Conservation (phyloP, 768 basidiomycete species). For the Sutorius australiensis region DNA sequence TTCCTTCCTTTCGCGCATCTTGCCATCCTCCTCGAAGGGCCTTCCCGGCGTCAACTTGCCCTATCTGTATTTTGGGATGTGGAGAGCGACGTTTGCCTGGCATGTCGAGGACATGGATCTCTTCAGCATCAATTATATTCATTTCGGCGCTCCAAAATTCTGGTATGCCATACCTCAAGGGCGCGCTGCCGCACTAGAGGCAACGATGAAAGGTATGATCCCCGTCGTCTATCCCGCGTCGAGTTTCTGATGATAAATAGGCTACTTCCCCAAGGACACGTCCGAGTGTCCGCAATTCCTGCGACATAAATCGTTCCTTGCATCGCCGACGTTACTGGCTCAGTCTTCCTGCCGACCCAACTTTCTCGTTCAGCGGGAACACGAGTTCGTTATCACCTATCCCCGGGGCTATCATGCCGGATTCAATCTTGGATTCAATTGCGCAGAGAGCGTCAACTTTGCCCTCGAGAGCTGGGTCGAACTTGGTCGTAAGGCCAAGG, state of each 20-base stretch:
- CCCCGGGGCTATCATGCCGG: conserved; percentile 96
- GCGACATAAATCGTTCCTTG: conserved; percentile 93
- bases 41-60: conserved; percentile 96
- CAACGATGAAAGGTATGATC: conserved; percentile 75
- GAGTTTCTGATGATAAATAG: conserved; percentile 36
- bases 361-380: conserved; percentile 83
- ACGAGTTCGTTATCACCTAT: conserved; percentile 96
- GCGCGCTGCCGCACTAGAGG: conserved; percentile 77
- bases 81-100: conserved; percentile 98
- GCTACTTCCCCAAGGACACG: conserved; percentile 86
- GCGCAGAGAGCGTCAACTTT: conserved; percentile 96
- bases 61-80: conserved; percentile 99
- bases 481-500: conserved; percentile 75
- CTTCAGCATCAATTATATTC: conserved; percentile 98
- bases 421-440: conserved; percentile 94
- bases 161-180: conserved; percentile 97
- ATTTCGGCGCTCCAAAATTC: conserved; percentile 95
- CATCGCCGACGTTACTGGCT: conserved; percentile 79
- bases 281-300: conserved; percentile 89
- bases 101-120: conserved; percentile 99
- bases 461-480: conserved; percentile 94
- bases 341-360: conserved; percentile 81
- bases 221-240: background rate
- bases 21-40: conserved; percentile 61
- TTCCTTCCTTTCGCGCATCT: conserved; percentile 77